Conservation (phyloP, 768 basidiomycete genomes). For the Dioszegia hungarica region DNA sequence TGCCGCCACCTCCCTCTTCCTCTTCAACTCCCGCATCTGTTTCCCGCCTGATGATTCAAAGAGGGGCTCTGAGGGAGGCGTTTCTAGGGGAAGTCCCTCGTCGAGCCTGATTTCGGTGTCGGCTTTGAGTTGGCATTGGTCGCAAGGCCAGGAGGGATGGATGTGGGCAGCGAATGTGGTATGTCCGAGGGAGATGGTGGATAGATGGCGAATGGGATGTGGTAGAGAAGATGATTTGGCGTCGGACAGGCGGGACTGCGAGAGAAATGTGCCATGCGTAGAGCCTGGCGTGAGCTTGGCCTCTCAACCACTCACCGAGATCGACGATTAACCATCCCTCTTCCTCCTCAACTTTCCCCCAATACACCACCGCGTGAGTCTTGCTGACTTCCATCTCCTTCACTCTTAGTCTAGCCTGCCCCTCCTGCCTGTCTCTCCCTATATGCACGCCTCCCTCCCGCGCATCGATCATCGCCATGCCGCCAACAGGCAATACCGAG, state of each 20-base stretch:
- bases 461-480: constrained; percentile 37
- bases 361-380: constrained; percentile 40
- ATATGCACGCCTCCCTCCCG: constrained; percentile 35
- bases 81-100: constrained; percentile 6
- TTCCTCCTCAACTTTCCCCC: constrained; percentile 20
- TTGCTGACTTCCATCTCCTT: constrained; percentile 46
- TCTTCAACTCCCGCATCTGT: constrained; percentile 26
- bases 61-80: no score
- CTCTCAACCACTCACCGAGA: constrained; percentile 30
- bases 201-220: constrained; percentile 19
- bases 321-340: constrained; percentile 46
- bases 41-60: no score
- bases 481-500: constrained; percentile 7
- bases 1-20: constrained; percentile 32
- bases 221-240: constrained; percentile 36
- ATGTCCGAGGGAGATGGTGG: constrained; percentile 25
- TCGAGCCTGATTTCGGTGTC: constrained; percentile 33
- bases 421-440: constrained; percentile 39
- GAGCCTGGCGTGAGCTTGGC: constrained; percentile 27
- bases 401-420: constrained; percentile 27
- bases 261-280: constrained; percentile 41
- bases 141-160: constrained; percentile 44
- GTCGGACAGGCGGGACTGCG: constrained; percentile 25
- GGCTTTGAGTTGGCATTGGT: constrained; percentile 25
- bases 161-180: constrained; percentile 40